Conservation (phyloP, 2,329 filamentous ascomycete genomes). For the Penicillium sclerotiorum region DNA sequence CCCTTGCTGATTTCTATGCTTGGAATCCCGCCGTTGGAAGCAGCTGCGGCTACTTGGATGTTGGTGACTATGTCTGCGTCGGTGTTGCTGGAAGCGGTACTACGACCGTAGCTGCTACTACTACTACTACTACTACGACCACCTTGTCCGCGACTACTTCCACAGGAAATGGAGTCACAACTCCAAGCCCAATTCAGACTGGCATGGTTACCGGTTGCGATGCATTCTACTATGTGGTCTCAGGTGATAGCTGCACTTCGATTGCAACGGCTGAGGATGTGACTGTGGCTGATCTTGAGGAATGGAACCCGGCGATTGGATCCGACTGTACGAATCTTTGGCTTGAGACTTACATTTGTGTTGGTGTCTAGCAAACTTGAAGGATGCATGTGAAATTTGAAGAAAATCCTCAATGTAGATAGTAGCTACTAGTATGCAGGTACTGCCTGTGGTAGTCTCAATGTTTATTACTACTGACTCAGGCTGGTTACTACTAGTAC, state of each 20-base stretch:
- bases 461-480: too few relatives aligned
- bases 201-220: background rate
- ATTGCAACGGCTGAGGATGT: background rate
- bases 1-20: slow-evolving; percentile 9
- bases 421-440: too few relatives aligned
- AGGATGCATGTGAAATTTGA: too few relatives aligned
- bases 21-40: slow-evolving; percentile 23
- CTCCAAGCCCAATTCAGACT: background rate
- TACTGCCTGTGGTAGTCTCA: too few relatives aligned
- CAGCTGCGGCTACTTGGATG: slow-evolving; percentile 12
- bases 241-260: background rate
- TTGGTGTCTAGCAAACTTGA: background rate
- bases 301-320: background rate
- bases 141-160: too few relatives aligned
- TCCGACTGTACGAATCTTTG: background rate
- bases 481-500: too few relatives aligned
- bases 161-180: background rate
- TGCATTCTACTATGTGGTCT: background rate
- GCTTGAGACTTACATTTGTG: background rate
- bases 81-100: slow-evolving; percentile 3
- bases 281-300: background rate
- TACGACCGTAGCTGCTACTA: background rate
- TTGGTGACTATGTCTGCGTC: slow-evolving; percentile 22
- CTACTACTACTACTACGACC: background rate
- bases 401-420: too few relatives aligned